These are phyloP conservation scores for Phyllosticta capitalensis DNA, from an alignment of 2,329 filamentous ascomycete species.

Conservation along the genomic window DNA sequence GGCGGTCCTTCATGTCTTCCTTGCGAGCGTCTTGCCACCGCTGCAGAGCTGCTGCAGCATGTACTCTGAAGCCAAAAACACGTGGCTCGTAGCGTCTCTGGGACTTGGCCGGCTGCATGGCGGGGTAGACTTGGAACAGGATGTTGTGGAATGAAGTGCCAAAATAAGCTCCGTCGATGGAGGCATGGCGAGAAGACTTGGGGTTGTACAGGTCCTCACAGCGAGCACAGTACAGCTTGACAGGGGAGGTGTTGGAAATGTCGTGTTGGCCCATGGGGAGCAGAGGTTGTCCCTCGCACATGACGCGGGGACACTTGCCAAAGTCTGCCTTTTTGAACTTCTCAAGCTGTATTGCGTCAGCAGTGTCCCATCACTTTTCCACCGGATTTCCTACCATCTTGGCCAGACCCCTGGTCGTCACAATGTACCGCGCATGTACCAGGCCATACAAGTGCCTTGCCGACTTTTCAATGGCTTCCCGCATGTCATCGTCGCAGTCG, in stretches of 20 bases:
- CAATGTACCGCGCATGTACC: slow-evolving; percentile 92
- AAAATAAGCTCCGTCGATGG: slow-evolving; percentile 96
- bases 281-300: slow-evolving; percentile 87
- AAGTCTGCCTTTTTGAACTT: slow-evolving; percentile 99
- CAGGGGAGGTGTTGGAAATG: slow-evolving; percentile 74
- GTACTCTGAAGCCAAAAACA: slow-evolving; percentile 92
- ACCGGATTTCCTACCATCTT: slow-evolving; percentile 68
- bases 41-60: slow-evolving; percentile 76
- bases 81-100: slow-evolving; percentile 78
- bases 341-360: slow-evolving; percentile 57
- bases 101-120: slow-evolving; percentile 78
- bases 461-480: slow-evolving; percentile 95
- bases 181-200: slow-evolving; percentile 89
- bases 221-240: slow-evolving; percentile 93
- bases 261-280: slow-evolving; percentile 93
- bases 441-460: slow-evolving; percentile 91
- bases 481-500: slow-evolving; percentile 96
- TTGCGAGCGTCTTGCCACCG: slow-evolving; percentile 82
- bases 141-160: slow-evolving; percentile 98
- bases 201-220: slow-evolving; percentile 99
- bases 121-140: slow-evolving; percentile 95
- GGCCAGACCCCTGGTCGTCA: slow-evolving; percentile 82
- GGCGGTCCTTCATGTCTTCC: slow-evolving; percentile 69
- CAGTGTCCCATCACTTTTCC: not conserved
- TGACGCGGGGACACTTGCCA: slow-evolving; percentile 92